Conservation (phyloP, 208 protist genomes). For the Crithidia bombi region DNA sequence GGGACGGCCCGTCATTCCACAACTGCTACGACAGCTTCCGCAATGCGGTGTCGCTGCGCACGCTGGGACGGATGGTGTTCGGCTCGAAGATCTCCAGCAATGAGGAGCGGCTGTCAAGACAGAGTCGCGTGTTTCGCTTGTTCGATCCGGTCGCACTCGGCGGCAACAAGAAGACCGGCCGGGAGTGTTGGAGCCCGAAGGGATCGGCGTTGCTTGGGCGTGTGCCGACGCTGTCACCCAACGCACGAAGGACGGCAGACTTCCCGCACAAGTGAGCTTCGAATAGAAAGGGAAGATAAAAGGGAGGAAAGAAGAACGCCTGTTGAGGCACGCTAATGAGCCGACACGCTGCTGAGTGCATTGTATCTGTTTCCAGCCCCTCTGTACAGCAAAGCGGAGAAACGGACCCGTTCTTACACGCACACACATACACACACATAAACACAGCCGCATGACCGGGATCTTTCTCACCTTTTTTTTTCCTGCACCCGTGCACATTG, state of each 20-base stretch:
- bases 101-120: slow-evolving; percentile 44
- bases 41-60: slow-evolving; percentile 58
- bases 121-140: slow-evolving; percentile 58
- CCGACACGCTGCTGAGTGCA: no score
- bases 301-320: not conserved
- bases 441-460: no score
- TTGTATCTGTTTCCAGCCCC: no score
- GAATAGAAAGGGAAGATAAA: not conserved
- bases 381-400: no score
- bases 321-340: no score
- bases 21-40: slow-evolving; percentile 56
- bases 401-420: no score
- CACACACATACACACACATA: no score
- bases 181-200: slow-evolving; percentile 33
- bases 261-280: slow-evolving; percentile 1
- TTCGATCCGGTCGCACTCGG: slow-evolving; percentile 57
- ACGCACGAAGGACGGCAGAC: slow-evolving; percentile 6
- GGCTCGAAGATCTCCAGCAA: slow-evolving; percentile 52
- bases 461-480: no score
- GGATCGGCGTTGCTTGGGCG: slow-evolving; percentile 21
- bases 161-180: slow-evolving; percentile 35
- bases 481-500: no score
- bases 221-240: slow-evolving; percentile 37
- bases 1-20: slow-evolving; percentile 27
- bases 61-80: slow-evolving; percentile 57